phyloP scores from a whole-genome alignment of 192 early-diverging fungal species.

The Thamnidium elegans region DNA sequence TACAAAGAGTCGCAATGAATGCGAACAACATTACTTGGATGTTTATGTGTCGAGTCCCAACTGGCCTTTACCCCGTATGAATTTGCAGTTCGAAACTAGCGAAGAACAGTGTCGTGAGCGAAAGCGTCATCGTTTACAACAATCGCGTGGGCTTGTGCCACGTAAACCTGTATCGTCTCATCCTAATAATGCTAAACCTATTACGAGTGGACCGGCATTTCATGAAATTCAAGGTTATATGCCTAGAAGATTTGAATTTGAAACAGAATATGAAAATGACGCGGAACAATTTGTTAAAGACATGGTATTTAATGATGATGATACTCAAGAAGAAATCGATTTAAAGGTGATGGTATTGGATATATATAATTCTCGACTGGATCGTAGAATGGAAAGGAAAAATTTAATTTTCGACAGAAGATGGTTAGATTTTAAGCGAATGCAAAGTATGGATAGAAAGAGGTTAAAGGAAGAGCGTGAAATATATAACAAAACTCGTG shows the following conservation, averaged over 20 bases:
- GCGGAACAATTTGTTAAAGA: constrained; percentile 95
- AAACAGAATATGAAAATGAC: constrained; percentile 94
- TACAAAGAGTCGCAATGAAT: constrained; percentile 84
- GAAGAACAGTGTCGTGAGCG: constrained; percentile 40
- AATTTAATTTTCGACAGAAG: constrained; percentile 87
- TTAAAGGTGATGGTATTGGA: constrained; percentile 86
- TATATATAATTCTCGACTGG: constrained; percentile 89
- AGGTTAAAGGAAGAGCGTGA: constrained; percentile 88
- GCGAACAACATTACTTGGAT: constrained; percentile 85
- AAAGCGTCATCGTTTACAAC: constrained; percentile 30
- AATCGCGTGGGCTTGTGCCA: constrained; percentile 13
- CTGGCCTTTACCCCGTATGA: constrained; percentile 88
- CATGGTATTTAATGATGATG: constrained; percentile 85
- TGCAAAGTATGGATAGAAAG: constrained; percentile 75
- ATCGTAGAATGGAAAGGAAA: constrained; percentile 79
- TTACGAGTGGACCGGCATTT: constrained; percentile 83
- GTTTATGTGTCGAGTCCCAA: constrained; percentile 71
- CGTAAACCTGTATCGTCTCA: constrained; percentile 21
- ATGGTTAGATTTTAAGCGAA: constrained; percentile 84
- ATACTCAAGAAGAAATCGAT: constrained; percentile 82
- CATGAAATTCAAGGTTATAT: constrained; percentile 98
- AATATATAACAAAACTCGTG: constrained; percentile 68
- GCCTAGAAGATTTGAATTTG: constrained; percentile 95
- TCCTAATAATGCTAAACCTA: constrained; percentile 44
- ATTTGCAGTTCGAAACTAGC: constrained; percentile 59